Base-by-base conservation (phyloP, 2,329 filamentous ascomycete species). In the Colletotrichum caudatum region DNA sequence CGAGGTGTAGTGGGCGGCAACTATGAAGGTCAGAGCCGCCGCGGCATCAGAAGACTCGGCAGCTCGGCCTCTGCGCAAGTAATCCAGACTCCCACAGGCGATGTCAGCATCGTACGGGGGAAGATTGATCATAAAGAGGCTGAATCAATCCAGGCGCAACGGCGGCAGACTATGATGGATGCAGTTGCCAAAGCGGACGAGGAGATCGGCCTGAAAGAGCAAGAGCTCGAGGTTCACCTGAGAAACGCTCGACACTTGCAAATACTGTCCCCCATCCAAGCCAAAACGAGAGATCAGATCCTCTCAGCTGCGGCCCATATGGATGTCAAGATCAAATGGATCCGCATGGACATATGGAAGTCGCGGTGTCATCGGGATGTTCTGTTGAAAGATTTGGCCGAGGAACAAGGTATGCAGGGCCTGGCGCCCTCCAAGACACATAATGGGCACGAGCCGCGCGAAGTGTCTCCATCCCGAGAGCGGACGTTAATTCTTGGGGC, bases 311-410 rank as follows among this genome's bases (percentile, higher is more conserved):
- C 96, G 26, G 94, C 92, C 7, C 90, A 92, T 9, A 91, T 97
- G 82, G 91, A 95, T 67, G 94, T 94, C 4, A 94, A 95, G 79
- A 83, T 99, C 72, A 97, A 96, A 79, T 98, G 95, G 95, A 91
- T 92, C n/a, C 89, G 95, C 72, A 92, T 97, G 79, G 94, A 97
- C 75, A 96, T 98, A 26, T 98, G 95, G 94, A 93, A 91, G 65
- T 89, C 95, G 76, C 95, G 90, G 78, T 98, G 95, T 75, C 95
- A 99, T 80, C 91, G 92, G 53, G 95, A 98, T 76, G 95, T 98
- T 72, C 84, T 99, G 26, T 85, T 90, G 6, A 88, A 94, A 81
- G 96, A 99, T 78, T 84, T 98, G 11, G 92, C 95, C 66, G 94
- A 97, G 75, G 95, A 72, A 48, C 70, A 72, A 50, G 51, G 37